Conservation (phyloP, 768 basidiomycete genomes). For the Neoboletus subvelutipes region DNA sequence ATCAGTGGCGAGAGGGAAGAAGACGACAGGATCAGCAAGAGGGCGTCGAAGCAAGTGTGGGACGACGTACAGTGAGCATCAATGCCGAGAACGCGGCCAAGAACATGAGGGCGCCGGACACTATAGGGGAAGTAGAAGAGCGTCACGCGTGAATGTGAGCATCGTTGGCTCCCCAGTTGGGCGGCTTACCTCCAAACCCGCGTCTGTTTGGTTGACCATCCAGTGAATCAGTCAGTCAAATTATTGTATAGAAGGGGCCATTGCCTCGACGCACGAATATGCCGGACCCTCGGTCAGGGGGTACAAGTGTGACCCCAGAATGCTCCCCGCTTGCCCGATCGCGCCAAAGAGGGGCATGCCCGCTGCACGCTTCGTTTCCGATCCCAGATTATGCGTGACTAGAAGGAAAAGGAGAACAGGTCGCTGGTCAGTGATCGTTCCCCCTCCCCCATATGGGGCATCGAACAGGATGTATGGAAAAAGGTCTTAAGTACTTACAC, state of each 20-base stretch:
- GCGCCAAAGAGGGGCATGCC: conserved; percentile 42
- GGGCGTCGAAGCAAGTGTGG: not conserved
- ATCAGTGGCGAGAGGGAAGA: not conserved
- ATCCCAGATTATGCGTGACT: conserved; percentile 45
- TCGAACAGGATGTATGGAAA: not conserved
- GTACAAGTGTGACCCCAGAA: conserved; percentile 43
- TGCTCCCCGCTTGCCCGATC: conserved; percentile 43
- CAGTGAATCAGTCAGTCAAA: not conserved
- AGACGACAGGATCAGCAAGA: not conserved
- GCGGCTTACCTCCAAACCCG: conserved; percentile 17
- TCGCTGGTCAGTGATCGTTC: not conserved
- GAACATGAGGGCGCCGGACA: conserved; percentile 25
- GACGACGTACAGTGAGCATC: conserved; percentile 19
- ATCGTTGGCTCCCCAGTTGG: not conserved
- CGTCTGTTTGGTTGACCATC: conserved; percentile 3
- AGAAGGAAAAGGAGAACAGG: not conserved
- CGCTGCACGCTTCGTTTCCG: conserved; percentile 46
- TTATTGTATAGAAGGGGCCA: not conserved
- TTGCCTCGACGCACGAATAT: conserved; percentile 32
- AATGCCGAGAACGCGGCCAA: conserved; percentile 19
- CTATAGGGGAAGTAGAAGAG: not conserved
- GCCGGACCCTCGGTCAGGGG: conserved; percentile 40
- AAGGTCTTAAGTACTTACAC: conserved; percentile 35
- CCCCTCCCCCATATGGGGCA: not conserved
- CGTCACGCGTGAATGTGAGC: not conserved